A percentile compares a stretch with the other conserved stretches of the same genome.
These are phyloP conservation scores for Phalaenopsis hybrid DNA, from an alignment of 116 monocot species.

Conservation along the genomic window DNA sequence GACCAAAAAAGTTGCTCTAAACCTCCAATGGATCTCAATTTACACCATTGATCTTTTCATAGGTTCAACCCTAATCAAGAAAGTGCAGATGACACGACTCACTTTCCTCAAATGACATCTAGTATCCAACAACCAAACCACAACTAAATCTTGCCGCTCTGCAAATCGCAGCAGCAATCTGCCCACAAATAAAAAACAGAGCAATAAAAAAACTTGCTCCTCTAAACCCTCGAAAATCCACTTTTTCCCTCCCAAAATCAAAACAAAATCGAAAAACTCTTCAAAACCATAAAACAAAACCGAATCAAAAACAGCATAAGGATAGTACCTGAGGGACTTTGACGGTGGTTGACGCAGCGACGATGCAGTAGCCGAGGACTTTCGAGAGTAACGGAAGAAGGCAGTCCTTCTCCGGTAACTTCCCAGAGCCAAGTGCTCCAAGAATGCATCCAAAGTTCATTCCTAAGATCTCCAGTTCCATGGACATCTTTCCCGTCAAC, in stretches of 20 bases:
- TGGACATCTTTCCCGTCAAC: neutral
- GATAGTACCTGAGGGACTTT: slow-evolving; percentile 80
- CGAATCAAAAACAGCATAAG: neutral
- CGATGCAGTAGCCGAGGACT: slow-evolving; percentile 92
- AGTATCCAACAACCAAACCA: neutral
- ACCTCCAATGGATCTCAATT: neutral
- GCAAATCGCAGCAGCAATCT: neutral
- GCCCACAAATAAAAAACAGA: neutral
- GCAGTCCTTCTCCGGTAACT: slow-evolving; percentile 80
- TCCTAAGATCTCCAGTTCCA: slow-evolving; percentile 83
- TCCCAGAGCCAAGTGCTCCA: slow-evolving; percentile 31
- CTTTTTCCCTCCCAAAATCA: neutral
- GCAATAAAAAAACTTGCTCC: neutral
- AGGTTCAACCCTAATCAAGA: neutral
- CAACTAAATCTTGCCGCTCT: neutral
- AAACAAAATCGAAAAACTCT: neutral
- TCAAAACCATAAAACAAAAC: neutral
- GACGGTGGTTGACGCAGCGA: slow-evolving; percentile 90
- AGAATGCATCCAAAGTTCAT: slow-evolving; percentile 84
- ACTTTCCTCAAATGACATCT: neutral
- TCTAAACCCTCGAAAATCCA: neutral
- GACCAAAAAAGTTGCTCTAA: neutral
- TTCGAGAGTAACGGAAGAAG: slow-evolving; percentile 77
- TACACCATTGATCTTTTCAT: neutral
- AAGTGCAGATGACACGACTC: neutral